Percentiles rank a stretch among this genome's conserved stretches.
Evolutionary conservation across 2,329 filamentous ascomycete species (phyloP).

Genomic region (Beauveria australis): DNA sequence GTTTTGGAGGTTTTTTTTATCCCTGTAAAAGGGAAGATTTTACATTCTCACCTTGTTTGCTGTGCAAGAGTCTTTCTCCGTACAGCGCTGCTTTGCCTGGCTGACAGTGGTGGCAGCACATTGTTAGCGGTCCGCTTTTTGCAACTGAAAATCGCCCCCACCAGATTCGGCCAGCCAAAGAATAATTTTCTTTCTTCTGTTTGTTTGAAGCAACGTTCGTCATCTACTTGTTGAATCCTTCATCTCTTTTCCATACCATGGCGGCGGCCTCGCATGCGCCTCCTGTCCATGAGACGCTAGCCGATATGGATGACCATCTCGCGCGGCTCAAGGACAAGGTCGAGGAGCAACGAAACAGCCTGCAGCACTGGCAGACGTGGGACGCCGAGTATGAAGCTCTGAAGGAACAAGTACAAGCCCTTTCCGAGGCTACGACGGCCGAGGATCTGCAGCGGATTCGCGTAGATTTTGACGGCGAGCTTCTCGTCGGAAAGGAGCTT

Average conservation of each 20-base stretch:
- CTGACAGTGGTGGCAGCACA: background rate
- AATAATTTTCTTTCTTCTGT: conserved; percentile 1
- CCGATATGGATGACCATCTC: conserved; percentile 67
- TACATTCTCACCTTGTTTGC: background rate
- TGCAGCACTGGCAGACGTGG: conserved; percentile 85
- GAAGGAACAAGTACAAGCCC: conserved; percentile 65
- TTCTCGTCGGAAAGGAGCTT: conserved; percentile 52
- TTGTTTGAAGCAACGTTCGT: background rate
- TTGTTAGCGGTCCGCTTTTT: conserved; percentile 4
- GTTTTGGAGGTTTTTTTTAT: background rate
- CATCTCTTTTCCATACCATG: conserved; percentile 7
- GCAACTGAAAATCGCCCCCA: background rate
- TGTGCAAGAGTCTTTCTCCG: background rate
- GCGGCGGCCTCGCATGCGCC: background rate
- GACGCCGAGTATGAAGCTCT: conserved; percentile 87
- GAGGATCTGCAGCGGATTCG: conserved; percentile 51
- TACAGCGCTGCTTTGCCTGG: background rate
- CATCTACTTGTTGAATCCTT: background rate
- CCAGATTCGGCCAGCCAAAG: background rate
- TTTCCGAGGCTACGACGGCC: conserved; percentile 35
- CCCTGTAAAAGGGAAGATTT: too few relatives aligned
- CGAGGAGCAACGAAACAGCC: conserved; percentile 57
- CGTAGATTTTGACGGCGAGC: conserved; percentile 50
- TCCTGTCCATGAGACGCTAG: conserved; percentile 41
- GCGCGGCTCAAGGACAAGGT: conserved; percentile 69